Evolutionary conservation across 306 rosid genomes (phyloP).

Genomic region (Arachis stenosperma): DNA sequence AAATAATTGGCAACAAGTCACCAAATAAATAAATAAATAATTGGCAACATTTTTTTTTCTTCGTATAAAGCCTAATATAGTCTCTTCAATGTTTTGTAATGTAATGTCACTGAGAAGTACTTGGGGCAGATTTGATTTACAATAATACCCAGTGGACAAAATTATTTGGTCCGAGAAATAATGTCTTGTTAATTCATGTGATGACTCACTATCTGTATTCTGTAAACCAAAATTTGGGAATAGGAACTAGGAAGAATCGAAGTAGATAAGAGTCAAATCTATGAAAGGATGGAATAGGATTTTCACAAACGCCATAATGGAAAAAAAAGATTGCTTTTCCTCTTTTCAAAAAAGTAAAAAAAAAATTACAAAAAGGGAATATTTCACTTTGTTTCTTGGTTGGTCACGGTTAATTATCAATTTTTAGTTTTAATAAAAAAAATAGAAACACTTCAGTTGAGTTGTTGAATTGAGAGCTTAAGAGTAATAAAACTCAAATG

Average conservation of each 20-base stretch:
- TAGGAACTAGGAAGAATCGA: neutral
- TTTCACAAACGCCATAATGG: constrained; percentile 1
- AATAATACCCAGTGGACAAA: neutral
- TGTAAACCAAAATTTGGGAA: neutral
- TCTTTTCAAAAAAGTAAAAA: neutral
- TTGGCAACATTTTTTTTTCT: neutral
- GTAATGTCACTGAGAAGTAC: neutral
- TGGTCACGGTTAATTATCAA: no score
- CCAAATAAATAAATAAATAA: neutral
- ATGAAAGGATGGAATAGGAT: constrained; percentile 13
- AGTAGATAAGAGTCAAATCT: constrained; percentile 29
- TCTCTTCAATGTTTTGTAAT: neutral
- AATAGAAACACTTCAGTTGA: no score
- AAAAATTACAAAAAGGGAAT: neutral
- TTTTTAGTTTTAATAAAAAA: no score
- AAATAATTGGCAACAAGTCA: no score
- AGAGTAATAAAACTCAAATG: no score
- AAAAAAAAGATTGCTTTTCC: neutral
- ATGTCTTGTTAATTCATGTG: constrained; percentile 1
- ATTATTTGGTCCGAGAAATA: constrained; percentile 4
- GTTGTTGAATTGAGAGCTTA: no score
- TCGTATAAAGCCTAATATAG: neutral
- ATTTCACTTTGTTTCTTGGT: neutral
- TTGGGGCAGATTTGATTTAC: neutral
- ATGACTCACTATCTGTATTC: neutral